phyloP scores from a whole-genome alignment of 164 flowering plant species.

The Vitis cinerea region DNA sequence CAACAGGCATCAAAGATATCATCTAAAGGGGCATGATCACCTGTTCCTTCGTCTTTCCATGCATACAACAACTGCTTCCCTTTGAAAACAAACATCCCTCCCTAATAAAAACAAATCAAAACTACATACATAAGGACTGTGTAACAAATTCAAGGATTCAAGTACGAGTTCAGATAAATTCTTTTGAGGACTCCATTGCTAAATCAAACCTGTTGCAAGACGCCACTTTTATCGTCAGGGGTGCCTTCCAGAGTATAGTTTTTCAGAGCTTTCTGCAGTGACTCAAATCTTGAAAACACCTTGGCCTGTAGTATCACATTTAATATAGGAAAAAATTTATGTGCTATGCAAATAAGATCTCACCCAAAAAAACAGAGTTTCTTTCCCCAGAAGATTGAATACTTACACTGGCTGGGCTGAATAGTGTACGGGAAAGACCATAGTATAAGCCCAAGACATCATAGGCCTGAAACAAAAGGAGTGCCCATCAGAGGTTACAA shows the following conservation, averaged over 20 bases:
- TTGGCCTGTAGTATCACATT: constrained; percentile 46
- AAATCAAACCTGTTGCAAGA: constrained; percentile 74
- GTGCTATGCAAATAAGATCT: too few species aligned
- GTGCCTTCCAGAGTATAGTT: constrained; percentile 86
- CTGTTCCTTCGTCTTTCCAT: constrained; percentile 90
- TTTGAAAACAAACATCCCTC: constrained; percentile 94
- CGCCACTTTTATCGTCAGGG: constrained; percentile 78
- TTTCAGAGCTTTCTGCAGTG: constrained; percentile 55
- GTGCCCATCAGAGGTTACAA: neutral
- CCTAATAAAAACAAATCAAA: constrained; percentile 35
- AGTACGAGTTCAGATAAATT: too few species aligned
- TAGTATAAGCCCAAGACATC: constrained; percentile 80
- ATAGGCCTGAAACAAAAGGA: constrained; percentile 57
- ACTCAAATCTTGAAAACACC: constrained; percentile 62
- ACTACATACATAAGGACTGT: neutral
- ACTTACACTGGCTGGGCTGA: constrained; percentile 91
- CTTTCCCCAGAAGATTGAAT: neutral
- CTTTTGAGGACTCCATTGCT: too few species aligned
- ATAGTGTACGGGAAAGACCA: constrained; percentile 86
- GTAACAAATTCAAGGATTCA: neutral
- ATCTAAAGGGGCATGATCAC: constrained; percentile 89
- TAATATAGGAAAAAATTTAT: neutral
- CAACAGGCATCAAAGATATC: constrained; percentile 68
- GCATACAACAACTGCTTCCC: constrained; percentile 83
- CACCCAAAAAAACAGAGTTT: too few species aligned